A percentile compares a stretch with the other conserved stretches of the same genome.
phyloP scores from a whole-genome alignment of 2,329 filamentous ascomycete genomes.

The Acrocalymma vagum region DNA sequence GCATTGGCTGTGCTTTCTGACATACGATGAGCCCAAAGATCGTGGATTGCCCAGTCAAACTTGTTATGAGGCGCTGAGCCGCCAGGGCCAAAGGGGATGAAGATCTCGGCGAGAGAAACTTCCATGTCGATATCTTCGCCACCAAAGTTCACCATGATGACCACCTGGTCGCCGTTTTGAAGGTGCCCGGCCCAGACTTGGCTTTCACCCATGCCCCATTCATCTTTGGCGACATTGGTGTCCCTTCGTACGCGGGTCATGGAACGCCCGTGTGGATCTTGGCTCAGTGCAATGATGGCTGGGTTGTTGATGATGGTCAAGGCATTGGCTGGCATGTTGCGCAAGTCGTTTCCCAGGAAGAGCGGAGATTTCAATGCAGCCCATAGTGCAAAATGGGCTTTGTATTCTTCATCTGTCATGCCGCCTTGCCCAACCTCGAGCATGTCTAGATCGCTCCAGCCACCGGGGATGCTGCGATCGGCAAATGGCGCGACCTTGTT shows the following conservation, averaged over 20 bases:
- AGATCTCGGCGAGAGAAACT: constrained; percentile 31
- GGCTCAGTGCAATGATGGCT: constrained; percentile 34
- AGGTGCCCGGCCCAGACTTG: constrained; percentile 33
- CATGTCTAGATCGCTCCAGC: constrained; percentile 42
- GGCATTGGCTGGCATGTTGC: constrained; percentile 47
- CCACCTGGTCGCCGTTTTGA: constrained; percentile 28
- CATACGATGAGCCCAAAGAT: constrained; percentile 35
- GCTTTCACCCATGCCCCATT: constrained; percentile 33
- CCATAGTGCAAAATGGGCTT: constrained; percentile 52
- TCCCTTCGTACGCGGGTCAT: constrained; percentile 30
- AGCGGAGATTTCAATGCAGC: constrained; percentile 52
- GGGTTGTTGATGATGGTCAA: constrained; percentile 51
- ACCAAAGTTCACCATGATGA: constrained; percentile 30
- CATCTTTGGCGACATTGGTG: constrained; percentile 27
- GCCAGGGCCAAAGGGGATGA: constrained; percentile 30
- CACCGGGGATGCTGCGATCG: constrained; percentile 35
- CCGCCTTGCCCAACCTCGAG: constrained; percentile 39
- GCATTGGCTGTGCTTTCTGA: constrained; percentile 17
- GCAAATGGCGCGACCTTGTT: constrained; percentile 38
- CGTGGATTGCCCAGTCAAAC: constrained; percentile 32
- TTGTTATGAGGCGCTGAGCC: constrained; percentile 31
- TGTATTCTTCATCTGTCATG: constrained; percentile 42
- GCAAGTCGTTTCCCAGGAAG: constrained; percentile 54
- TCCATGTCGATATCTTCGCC: constrained; percentile 27
- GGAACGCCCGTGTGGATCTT: constrained; percentile 31